phyloP scores from a whole-genome alignment of 371 early-diverging fungal genomes.

The Apophysomyces elegans region DNA sequence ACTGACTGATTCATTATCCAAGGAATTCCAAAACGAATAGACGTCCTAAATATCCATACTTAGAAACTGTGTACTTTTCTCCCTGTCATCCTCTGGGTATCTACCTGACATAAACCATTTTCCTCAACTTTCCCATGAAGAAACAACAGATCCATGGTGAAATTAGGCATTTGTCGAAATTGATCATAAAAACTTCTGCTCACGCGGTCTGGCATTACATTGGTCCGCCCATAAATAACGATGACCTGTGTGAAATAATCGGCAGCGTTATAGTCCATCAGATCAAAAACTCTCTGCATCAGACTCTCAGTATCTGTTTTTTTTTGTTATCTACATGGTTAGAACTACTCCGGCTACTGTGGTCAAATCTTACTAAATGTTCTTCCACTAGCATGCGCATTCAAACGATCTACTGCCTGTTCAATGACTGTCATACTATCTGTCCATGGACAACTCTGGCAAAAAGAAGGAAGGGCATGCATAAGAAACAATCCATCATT shows the following conservation, averaged over 20 bases:
- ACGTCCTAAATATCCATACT: conserved; percentile 4
- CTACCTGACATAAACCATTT: conserved; percentile 21
- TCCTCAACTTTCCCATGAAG: conserved; percentile 17
- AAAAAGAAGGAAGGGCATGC: background rate
- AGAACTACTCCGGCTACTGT: background rate
- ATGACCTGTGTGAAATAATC: conserved; percentile 22
- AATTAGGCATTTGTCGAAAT: conserved; percentile 14
- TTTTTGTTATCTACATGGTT: background rate
- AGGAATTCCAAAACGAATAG: conserved; percentile 16
- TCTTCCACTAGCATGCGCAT: background rate
- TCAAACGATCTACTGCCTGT: background rate
- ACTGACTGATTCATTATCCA: conserved; percentile 1
- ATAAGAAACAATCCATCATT: background rate
- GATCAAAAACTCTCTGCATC: background rate
- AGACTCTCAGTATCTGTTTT: background rate
- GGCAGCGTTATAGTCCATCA: background rate
- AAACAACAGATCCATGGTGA: conserved; percentile 25
- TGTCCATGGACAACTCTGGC: conserved; percentile 2
- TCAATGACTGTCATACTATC: background rate
- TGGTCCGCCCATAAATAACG: conserved; percentile 25
- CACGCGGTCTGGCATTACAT: conserved; percentile 10
- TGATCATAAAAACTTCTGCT: background rate
- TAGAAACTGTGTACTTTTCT: background rate
- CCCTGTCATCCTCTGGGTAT: background rate
- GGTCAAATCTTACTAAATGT: background rate